Evolutionary conservation across 1,284 basidiomycete species (phyloP).

Genomic region (Naganishia liquefaciens): DNA sequence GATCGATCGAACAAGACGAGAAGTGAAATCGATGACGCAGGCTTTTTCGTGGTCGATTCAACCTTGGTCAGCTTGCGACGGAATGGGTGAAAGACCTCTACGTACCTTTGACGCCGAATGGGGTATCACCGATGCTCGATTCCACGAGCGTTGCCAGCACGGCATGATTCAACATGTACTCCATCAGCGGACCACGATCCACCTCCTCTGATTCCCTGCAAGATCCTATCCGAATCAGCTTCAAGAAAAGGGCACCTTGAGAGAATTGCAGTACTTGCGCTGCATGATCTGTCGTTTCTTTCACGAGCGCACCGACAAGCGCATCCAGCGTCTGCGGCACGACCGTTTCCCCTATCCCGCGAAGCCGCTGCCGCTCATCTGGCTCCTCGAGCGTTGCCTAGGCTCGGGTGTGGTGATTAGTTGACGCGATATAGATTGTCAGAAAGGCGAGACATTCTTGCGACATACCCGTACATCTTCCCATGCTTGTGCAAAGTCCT

Average conservation of each 20-base stretch:
- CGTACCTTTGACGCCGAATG: slow-evolving; percentile 70
- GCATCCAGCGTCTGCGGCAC: slow-evolving; percentile 74
- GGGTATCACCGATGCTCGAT: slow-evolving; percentile 77
- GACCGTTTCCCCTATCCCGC: slow-evolving; percentile 77
- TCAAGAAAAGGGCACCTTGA: neutral
- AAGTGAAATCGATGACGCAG: slow-evolving; percentile 74
- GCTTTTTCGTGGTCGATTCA: neutral
- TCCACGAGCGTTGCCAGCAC: slow-evolving; percentile 79
- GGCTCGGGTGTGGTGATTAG: neutral
- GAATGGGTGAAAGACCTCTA: neutral
- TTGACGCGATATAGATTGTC: neutral
- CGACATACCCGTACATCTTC: slow-evolving; percentile 1
- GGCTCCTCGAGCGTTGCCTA: slow-evolving; percentile 49
- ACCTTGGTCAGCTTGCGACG: too few relatives aligned
- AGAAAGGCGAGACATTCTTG: neutral
- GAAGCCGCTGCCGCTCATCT: slow-evolving; percentile 49
- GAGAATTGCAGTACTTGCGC: slow-evolving; percentile 69
- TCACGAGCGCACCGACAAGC: slow-evolving; percentile 84
- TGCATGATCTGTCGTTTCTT: slow-evolving; percentile 77
- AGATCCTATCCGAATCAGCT: neutral
- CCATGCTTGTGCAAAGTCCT: slow-evolving; percentile 18
- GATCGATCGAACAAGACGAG: slow-evolving; percentile 82
- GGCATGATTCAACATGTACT: slow-evolving; percentile 88
- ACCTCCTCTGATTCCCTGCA: neutral
- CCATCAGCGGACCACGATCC: slow-evolving; percentile 76